Evolutionary conservation across 768 basidiomycete genomes (phyloP), one percentile per base, ranked within the genome.

Genomic region (Chalciporus piperatus): DNA sequence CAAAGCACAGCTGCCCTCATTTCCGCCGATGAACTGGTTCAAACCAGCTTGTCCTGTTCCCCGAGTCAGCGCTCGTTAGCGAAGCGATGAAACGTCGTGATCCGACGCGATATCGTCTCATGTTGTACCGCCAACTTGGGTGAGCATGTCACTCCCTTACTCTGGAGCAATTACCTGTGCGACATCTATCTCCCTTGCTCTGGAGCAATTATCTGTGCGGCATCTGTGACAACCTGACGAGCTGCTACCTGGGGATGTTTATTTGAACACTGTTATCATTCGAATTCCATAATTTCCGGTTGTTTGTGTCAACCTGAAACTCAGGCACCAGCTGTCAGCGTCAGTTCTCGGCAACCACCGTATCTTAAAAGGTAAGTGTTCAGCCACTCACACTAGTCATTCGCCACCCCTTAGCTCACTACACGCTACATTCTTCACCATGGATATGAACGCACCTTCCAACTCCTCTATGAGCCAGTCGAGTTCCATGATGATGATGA

Each of bases 401-500:
- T 14, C 2, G 11, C 32, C 37, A 12, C 6, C 32, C 25, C 25
- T 39, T 17, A 8, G 13, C 25, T 23, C 27, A 11, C 41, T 32
- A 10, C 30, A 32, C 27, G n/a, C n/a, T n/a, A n/a, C n/a, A n/a
- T n/a, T n/a, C n/a, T 46, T 54, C 47, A 52, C 45, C 28, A 54
- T 60, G n/a, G 19, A 28, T 8, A 4, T 39, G 10, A 20, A 17
- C 48, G 50, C 43, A 17, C 53, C 61, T 10, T 51, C 52, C 5
- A 13, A 12, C 14, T 59, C 47, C 22, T 55, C 54, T 43, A 59
- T 27, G 27, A 9, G 6, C 22, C 53, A 59, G 16, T 50, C 52
- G 4, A 13, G 13, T 16, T 57, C 47, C 23, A 56, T 55, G 45
- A 59, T 56, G 33, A 61, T 65, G 74, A 89, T 88, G 87, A 74